A percentile compares a stretch with the other conserved stretches of the same genome.
phyloP scores from a whole-genome alignment of 2,329 filamentous ascomycete genomes.

The Mycosphaerelloides madeirae region DNA sequence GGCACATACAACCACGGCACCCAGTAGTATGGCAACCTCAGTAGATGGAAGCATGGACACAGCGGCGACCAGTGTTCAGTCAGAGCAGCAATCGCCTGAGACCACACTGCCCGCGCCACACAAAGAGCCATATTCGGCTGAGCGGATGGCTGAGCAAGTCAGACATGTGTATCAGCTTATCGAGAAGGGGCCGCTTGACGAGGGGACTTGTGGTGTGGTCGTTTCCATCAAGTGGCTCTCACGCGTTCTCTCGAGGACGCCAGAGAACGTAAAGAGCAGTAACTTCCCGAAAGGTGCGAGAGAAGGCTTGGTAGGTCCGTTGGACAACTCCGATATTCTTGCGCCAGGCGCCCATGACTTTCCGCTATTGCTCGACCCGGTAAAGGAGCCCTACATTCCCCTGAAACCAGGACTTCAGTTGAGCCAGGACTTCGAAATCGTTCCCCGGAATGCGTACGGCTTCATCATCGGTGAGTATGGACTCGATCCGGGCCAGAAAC shows the following conservation, averaged over 20 bases:
- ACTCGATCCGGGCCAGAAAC: slow-evolving; percentile 57
- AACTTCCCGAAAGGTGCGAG: slow-evolving; percentile 55
- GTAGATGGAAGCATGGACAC: slow-evolving; percentile 11
- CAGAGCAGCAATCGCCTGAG: slow-evolving; percentile 1
- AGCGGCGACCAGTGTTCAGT: slow-evolving; percentile 19
- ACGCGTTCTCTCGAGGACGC: slow-evolving; percentile 63
- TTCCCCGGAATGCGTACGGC: slow-evolving; percentile 77
- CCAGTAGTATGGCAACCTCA: slow-evolving; percentile 1
- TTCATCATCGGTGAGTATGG: slow-evolving; percentile 80
- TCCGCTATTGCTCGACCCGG: slow-evolving; percentile 21
- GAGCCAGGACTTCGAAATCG: slow-evolving; percentile 68
- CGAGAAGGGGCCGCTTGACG: slow-evolving; percentile 50
- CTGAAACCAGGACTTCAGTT: slow-evolving; percentile 63
- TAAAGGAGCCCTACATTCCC: slow-evolving; percentile 55
- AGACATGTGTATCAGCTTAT: slow-evolving; percentile 62
- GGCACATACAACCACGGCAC: slow-evolving; percentile 11
- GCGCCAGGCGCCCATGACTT: slow-evolving; percentile 26
- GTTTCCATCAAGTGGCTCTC: slow-evolving; percentile 77
- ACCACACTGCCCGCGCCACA: slow-evolving; percentile 2
- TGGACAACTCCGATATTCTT: slow-evolving; percentile 84
- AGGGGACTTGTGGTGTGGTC: slow-evolving; percentile 71
- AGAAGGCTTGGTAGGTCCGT: slow-evolving; percentile 65
- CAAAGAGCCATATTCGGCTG: slow-evolving; percentile 23
- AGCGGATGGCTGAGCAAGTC: slow-evolving; percentile 61
- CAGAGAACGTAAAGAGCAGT: slow-evolving; percentile 52